Evolutionary conservation across 2,329 filamentous ascomycete species (phyloP), one percentile per base, ranked within the genome.

Genomic region (Apiospora pterosperma): DNA sequence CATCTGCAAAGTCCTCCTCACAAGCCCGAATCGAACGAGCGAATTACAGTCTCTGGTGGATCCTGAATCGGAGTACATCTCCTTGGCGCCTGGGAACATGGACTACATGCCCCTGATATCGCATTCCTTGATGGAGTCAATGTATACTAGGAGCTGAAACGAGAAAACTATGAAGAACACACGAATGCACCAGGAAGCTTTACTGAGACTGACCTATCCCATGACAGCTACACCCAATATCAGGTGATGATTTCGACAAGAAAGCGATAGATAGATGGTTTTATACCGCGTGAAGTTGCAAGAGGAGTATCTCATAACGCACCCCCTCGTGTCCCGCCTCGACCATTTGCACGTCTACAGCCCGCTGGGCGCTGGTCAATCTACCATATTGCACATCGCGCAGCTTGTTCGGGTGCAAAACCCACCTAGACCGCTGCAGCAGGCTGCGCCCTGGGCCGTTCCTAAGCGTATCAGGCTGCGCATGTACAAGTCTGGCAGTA

Each of bases 91-190:
- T 5, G 63, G 60, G 28, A 66, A 52, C 4, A 62, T 65, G 14
- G 62, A 65, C 48, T 62, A 41, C 23, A 61, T 55, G 44, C 63
- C 65, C 3, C 19, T 67, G 12, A 31, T 67, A 28, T 48, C 23
- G 12, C 10, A 48, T 16, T 14, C 42, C 11, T 4, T 25, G 42
- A 25, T 48, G 4, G 21, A 25, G 28, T 48, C 42, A 1, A 25
- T 16, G 23, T 7, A 25, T 14, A 7, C 3, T 16, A 23, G 23
- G 5, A 5, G 0, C 1, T 48, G 42, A 48, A 5, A 12, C 4
- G 21, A 25, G 10, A 12, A n/a, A n/a, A n/a, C n/a, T n/a, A n/a
- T n/a, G n/a, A n/a, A n/a, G n/a, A n/a, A n/a, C n/a, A n/a, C n/a
- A n/a, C n/a, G n/a, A n/a, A n/a, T n/a, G n/a, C n/a, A n/a, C n/a